Base-by-base conservation (phyloP, 2,329 filamentous ascomycete genomes). In the Colletotrichum navitas region DNA sequence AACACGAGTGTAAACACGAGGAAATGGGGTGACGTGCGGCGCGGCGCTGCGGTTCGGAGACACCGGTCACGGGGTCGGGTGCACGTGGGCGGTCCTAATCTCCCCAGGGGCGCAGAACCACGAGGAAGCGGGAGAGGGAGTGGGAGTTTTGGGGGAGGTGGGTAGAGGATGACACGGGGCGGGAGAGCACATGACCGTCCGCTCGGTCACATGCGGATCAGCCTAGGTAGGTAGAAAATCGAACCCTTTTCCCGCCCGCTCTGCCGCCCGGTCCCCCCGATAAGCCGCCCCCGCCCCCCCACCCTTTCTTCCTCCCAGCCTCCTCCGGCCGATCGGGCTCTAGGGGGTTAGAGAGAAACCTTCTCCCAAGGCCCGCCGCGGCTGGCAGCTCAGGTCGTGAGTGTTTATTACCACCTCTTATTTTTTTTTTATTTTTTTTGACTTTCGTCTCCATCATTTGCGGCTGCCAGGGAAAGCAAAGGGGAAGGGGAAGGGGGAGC, bases 41-140 rank as follows among this genome's bases (percentile, higher is more conserved):
- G 3, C 18, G 14, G 3, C 24, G 26, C 51, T 29, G 16, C 21
- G 29, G 11, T 43, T 47, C 63, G 68, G 68, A 58, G 56, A n/a
- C n/a, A 16, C n/a, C 34, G 63, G 36, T 70, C 39, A 67, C 61
- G 63, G 58, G 63, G 36, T 59, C 34, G 34, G 51, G 36, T 58
- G 67, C 68, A 59, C 51, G 68, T 63, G 58, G 43, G 34, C 39
- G 56, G 2, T 32, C 41, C 5, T 5, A n/a, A 21, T 14, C 39
- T 1, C 12, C n/a, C 24, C 26, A 47, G 36, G 36, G 36, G 39
- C 14, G 5, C 39, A 26, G 10, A 26, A 26, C 24, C 5, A 26
- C 21, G 14, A 39, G n/a, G 12, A 10, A 24, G 18, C 8, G 26
- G 7, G 6, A 36, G 36, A 34, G 52, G 10, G 32, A 39, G n/a